Evolutionary conservation across 352 stramenopile genomes (phyloP).

Genomic region (Pseudoperonospora humuli): DNA sequence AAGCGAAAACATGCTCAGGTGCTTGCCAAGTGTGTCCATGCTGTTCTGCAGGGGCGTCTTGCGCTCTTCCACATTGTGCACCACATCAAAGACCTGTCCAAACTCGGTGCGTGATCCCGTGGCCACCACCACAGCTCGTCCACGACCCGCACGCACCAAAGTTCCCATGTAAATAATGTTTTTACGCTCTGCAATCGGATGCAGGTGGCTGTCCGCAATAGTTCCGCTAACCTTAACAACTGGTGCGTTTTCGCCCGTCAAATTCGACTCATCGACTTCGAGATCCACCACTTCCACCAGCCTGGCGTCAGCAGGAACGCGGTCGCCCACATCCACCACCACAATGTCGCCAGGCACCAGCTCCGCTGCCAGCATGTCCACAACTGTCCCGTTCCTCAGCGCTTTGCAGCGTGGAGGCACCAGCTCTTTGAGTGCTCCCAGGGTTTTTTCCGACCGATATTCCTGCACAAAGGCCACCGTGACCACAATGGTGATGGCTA

Average conservation of each 20-base stretch:
- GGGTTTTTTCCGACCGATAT: constrained; percentile 81
- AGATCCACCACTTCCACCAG: constrained; percentile 85
- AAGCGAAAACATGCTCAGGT: constrained; percentile 91
- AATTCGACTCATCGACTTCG: constrained; percentile 90
- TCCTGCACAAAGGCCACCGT: constrained; percentile 93
- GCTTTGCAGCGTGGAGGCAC: constrained; percentile 68
- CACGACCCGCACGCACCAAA: constrained; percentile 88
- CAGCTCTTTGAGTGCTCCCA: constrained; percentile 77
- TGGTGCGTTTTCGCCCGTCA: constrained; percentile 90
- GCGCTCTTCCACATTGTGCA: constrained; percentile 88
- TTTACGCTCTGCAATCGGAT: constrained; percentile 70
- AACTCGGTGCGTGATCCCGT: constrained; percentile 95
- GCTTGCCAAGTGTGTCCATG: constrained; percentile 95
- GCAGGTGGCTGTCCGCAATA: constrained; percentile 59
- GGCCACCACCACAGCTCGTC: constrained; percentile 89
- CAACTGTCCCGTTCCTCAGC: constrained; percentile 40
- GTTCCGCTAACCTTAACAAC: constrained; percentile 61
- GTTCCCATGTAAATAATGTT: constrained; percentile 97
- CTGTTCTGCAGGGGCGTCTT: constrained; percentile 91
- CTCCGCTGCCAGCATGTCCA: constrained; percentile 68
- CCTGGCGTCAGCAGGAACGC: constrained; percentile 88
- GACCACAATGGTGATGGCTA: constrained; percentile 95
- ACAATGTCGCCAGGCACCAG: constrained; percentile 83
- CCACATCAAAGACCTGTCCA: constrained; percentile 91
- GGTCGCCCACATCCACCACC: constrained; percentile 88